Percentiles rank a stretch among this genome's conserved stretches.
These are phyloP conservation scores for Saraca asoca DNA, from an alignment of 331 rosid genomes.

Conservation along the genomic window DNA sequence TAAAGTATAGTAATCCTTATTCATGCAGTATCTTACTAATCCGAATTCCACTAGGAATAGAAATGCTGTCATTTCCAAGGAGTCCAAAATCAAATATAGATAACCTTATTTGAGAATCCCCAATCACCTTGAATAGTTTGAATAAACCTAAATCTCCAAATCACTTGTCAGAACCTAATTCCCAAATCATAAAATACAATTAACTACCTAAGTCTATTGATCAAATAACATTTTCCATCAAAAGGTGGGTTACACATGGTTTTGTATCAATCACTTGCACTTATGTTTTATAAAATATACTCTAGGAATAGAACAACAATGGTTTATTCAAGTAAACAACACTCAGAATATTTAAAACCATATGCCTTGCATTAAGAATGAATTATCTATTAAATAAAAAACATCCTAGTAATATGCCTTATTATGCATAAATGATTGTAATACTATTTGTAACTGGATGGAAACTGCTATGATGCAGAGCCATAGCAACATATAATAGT, in stretches of 20 bases:
- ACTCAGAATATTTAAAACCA: background rate
- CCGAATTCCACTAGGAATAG: background rate
- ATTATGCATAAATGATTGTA: constrained; percentile 8
- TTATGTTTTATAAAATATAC: background rate
- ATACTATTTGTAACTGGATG: constrained; percentile 18
- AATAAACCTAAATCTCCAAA: background rate
- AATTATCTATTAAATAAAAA: constrained; percentile 19
- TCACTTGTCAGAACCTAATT: background rate
- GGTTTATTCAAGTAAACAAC: background rate
- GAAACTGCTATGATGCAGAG: constrained; percentile 21
- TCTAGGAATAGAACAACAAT: background rate
- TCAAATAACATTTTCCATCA: background rate
- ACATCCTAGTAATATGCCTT: background rate
- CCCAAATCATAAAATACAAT: background rate
- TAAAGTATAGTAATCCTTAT: background rate
- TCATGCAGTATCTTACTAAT: background rate
- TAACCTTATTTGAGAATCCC: background rate
- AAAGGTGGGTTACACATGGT: background rate
- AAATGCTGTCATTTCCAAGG: background rate
- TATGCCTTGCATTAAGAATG: background rate
- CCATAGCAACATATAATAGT: constrained; percentile 5
- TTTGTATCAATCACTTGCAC: background rate
- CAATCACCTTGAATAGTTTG: background rate
- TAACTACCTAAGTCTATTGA: background rate
- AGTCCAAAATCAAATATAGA: background rate